Evolutionary conservation across 495 filamentous ascomycete species (phyloP).

Genomic region (Aspergillus mulundensis): DNA sequence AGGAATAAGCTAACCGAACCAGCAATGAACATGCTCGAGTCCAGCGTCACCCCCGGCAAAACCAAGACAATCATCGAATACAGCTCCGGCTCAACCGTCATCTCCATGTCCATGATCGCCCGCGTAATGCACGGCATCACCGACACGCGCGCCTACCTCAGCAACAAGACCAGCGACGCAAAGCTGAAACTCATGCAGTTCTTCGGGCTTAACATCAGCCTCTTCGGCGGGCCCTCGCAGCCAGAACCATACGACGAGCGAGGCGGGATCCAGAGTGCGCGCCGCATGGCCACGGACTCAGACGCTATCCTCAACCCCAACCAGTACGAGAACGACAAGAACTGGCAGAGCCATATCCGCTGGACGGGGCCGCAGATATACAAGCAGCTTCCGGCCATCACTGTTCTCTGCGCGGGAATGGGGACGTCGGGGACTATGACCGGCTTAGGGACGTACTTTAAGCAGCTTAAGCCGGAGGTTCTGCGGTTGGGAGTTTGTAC

Average conservation of each 20-base stretch:
- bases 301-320: slow-evolving; percentile 48
- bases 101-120: slow-evolving; percentile 55
- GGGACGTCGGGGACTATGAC: slow-evolving; percentile 55
- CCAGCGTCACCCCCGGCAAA: slow-evolving; percentile 37
- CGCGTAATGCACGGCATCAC: slow-evolving; percentile 49
- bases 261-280: slow-evolving; percentile 49
- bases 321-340: slow-evolving; percentile 58
- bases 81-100: slow-evolving; percentile 60
- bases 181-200: slow-evolving; percentile 55
- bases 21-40: slow-evolving; percentile 56
- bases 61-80: slow-evolving; percentile 55
- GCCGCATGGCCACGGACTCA: slow-evolving; percentile 34
- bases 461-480: slow-evolving; percentile 48
- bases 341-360: slow-evolving; percentile 55
- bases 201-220: slow-evolving; percentile 53
- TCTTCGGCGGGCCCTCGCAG: slow-evolving; percentile 56
- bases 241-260: slow-evolving; percentile 51
- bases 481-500: slow-evolving; percentile 52
- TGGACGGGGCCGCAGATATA: slow-evolving; percentile 60
- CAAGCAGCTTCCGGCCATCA: slow-evolving; percentile 54
- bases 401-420: slow-evolving; percentile 54
- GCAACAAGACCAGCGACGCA: slow-evolving; percentile 55
- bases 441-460: slow-evolving; percentile 52
- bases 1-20: not conserved
- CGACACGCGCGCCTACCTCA: slow-evolving; percentile 53